Percentiles rank a stretch among this genome's conserved stretches.
phyloP scores from a whole-genome alignment of 352 stramenopile species.

The Globisporangium cederbergense region DNA sequence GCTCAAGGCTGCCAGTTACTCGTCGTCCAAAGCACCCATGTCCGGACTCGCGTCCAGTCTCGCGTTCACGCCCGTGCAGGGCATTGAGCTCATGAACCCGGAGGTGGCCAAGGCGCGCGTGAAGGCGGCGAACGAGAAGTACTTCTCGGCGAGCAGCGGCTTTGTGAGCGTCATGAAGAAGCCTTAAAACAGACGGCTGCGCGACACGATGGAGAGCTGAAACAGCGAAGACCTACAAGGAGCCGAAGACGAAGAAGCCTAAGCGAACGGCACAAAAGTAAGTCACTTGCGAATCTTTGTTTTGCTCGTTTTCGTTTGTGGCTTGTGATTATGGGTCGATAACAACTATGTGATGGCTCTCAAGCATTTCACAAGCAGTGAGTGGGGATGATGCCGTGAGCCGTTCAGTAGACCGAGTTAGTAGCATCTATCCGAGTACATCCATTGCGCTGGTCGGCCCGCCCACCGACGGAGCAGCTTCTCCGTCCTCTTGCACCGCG shows the following conservation, averaged over 20 bases:
- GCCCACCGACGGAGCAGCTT: too few species aligned
- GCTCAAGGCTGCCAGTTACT: constrained; percentile 88
- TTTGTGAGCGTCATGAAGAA: constrained; percentile 95
- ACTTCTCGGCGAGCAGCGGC: constrained; percentile 93
- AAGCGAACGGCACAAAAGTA: not conserved
- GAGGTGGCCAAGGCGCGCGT: constrained; percentile 91
- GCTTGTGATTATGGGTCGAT: not conserved
- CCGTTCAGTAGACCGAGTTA: too few species aligned
- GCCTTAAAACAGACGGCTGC: constrained; percentile 12
- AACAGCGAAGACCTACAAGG: not conserved
- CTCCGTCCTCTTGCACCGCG: too few species aligned
- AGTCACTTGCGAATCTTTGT: not conserved
- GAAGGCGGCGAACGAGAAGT: constrained; percentile 96
- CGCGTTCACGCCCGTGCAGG: constrained; percentile 96
- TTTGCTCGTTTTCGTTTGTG: not conserved
- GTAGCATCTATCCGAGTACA: too few species aligned
- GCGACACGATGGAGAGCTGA: not conserved
- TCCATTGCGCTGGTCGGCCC: too few species aligned
- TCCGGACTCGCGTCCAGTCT: constrained; percentile 94
- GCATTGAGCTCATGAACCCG: constrained; percentile 97
- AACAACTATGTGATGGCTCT: not conserved
- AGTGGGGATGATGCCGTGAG: too few species aligned
- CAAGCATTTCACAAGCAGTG: not conserved
- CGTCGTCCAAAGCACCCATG: constrained; percentile 46
- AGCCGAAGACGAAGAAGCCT: not conserved